Evolutionary conservation across 2,329 filamentous ascomycete genomes (phyloP).

Genomic region (Tolypocladium inflatum): DNA sequence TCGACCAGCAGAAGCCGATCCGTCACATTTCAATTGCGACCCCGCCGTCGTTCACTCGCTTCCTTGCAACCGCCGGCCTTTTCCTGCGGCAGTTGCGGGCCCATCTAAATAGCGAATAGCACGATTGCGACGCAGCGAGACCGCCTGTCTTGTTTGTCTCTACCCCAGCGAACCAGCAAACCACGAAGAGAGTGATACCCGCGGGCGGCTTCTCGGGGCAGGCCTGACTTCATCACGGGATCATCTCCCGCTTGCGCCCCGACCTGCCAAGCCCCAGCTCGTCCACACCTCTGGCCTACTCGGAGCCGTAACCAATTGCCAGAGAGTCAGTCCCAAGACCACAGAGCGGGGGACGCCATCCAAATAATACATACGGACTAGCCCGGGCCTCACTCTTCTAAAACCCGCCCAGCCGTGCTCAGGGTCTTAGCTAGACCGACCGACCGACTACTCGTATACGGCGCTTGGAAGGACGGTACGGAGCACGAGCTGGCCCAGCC

Average conservation of each 20-base stretch:
- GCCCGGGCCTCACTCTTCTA: background rate
- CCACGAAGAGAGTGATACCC: background rate
- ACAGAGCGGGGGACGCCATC: background rate
- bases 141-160: background rate
- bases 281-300: background rate
- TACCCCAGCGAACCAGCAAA: background rate
- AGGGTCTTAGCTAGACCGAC: background rate
- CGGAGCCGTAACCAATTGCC: background rate
- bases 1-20: background rate
- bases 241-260: conserved; percentile 2
- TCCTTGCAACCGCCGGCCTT: background rate
- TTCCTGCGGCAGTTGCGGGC: too few species aligned
- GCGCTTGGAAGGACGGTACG: background rate
- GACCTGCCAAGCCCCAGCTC: background rate
- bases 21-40: background rate
- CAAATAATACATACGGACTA: background rate
- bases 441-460: too few species aligned
- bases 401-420: background rate
- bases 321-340: background rate
- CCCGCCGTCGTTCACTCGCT: background rate
- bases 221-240: conserved; percentile 2
- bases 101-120: too few species aligned
- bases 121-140: background rate
- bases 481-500: background rate
- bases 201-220: background rate